These are phyloP conservation scores for Alternaria atra DNA, from an alignment of 2,329 filamentous ascomycete genomes.

Conservation along the genomic window DNA sequence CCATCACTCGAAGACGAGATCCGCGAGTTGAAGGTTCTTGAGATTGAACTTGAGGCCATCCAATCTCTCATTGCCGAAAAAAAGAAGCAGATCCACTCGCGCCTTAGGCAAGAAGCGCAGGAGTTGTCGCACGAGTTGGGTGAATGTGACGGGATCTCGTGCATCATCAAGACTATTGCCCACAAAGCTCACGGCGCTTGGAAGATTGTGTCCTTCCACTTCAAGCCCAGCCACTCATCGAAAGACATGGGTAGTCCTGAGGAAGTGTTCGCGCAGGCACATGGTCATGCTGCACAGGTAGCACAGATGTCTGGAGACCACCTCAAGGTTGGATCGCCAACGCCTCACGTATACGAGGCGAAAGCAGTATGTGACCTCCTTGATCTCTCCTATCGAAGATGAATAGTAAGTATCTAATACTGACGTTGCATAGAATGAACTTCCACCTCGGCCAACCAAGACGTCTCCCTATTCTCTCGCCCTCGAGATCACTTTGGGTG, in stretches of 20 bases:
- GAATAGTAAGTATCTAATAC: not conserved
- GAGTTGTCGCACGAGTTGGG: slow-evolving; percentile 52
- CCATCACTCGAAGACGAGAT: slow-evolving; percentile 52
- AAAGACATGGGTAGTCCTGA: slow-evolving; percentile 39
- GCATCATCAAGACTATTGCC: slow-evolving; percentile 53
- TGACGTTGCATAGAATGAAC: slow-evolving; percentile 15
- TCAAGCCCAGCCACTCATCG: slow-evolving; percentile 32
- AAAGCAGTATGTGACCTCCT: slow-evolving; percentile 14
- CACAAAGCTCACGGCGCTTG: slow-evolving; percentile 48
- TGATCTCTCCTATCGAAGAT: not conserved
- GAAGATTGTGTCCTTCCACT: slow-evolving; percentile 40
- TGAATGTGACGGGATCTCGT: slow-evolving; percentile 55
- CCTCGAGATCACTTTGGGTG: slow-evolving; percentile 55
- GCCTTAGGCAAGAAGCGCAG: slow-evolving; percentile 40
- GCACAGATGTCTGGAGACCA: slow-evolving; percentile 29
- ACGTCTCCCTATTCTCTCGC: slow-evolving; percentile 49
- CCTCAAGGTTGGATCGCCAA: slow-evolving; percentile 17
- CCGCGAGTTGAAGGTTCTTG: slow-evolving; percentile 52
- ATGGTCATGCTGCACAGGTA: slow-evolving; percentile 25
- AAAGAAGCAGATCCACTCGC: slow-evolving; percentile 45
- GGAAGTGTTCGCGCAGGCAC: slow-evolving; percentile 30
- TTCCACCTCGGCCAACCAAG: slow-evolving; percentile 36
- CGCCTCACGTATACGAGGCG: slow-evolving; percentile 25
- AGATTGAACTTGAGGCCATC: slow-evolving; percentile 50
- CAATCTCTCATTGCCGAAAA: slow-evolving; percentile 49